These are phyloP conservation scores for Chlorella variabilis DNA, from an alignment of 163 green algal species.

Conservation along the genomic window DNA sequence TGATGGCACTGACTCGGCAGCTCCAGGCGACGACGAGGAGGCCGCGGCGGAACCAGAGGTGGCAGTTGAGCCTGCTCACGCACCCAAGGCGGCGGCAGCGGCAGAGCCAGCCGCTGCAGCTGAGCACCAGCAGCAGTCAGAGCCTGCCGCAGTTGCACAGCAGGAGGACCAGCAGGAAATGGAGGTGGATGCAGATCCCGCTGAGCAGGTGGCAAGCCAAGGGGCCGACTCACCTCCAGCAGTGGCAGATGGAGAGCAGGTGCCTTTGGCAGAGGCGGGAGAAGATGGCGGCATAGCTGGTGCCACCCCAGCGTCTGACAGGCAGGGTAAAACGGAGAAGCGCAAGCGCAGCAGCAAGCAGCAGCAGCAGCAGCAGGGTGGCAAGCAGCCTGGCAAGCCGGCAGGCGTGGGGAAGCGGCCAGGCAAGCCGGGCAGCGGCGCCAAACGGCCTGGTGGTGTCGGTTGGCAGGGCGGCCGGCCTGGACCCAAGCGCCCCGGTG, in stretches of 20 bases:
- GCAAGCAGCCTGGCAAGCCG: neutral
- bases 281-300: too few species aligned
- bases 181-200: constrained; percentile 4
- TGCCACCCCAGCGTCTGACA: too few species aligned
- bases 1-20: neutral
- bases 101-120: too few species aligned
- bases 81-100: neutral
- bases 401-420: constrained; percentile 7
- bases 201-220: too few species aligned
- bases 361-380: neutral
- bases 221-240: too few species aligned
- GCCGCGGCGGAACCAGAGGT: neutral
- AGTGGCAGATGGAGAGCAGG: neutral
- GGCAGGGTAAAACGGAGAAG: constrained; percentile 7
- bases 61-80: neutral
- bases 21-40: neutral
- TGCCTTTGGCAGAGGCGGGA: neutral
- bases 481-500: neutral
- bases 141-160: neutral
- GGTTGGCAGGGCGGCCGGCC: neutral
- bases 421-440: neutral
- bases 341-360: constrained; percentile 16
- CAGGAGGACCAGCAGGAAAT: neutral
- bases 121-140: neutral
- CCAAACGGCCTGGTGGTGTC: neutral